Evolutionary conservation across 2,329 filamentous ascomycete species (phyloP).

Genomic region (Colletotrichum sojae): DNA sequence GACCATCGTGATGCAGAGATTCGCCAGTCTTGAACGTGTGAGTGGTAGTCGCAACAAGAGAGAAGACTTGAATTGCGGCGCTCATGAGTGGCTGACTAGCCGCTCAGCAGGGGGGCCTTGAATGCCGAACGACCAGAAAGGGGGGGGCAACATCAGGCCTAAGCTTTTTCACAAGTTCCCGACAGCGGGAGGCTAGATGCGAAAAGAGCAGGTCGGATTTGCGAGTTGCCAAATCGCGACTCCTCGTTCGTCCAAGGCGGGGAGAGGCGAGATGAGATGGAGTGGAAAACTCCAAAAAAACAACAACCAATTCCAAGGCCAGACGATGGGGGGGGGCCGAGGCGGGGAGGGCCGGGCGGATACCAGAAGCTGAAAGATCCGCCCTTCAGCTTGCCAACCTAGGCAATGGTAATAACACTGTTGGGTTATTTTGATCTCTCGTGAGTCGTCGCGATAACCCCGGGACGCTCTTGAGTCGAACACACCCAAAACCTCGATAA

Average conservation of each 20-base stretch:
- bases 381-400: too few species aligned
- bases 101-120: constrained; percentile 1
- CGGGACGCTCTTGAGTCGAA: constrained; percentile 17
- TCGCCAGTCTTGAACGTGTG: constrained; percentile 16
- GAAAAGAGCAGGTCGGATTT: constrained; percentile 36
- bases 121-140: neutral
- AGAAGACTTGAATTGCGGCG: neutral
- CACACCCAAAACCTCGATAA: constrained; percentile 4
- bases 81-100: constrained; percentile 8
- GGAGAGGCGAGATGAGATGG: constrained; percentile 22
- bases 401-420: too few species aligned
- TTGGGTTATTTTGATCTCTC: neutral
- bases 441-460: constrained; percentile 24
- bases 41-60: constrained; percentile 5
- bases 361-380: neutral
- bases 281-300: neutral
- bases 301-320: neutral
- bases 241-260: constrained; percentile 6
- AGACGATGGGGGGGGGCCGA: constrained; percentile 17
- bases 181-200: constrained; percentile 24
- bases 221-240: constrained; percentile 8
- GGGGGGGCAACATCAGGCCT: constrained; percentile 23
- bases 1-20: constrained; percentile 25
- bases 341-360: constrained; percentile 10
- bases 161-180: constrained; percentile 25